Base-by-base conservation (phyloP, 345 rosid genomes). In the Gossypium arboreum region DNA sequence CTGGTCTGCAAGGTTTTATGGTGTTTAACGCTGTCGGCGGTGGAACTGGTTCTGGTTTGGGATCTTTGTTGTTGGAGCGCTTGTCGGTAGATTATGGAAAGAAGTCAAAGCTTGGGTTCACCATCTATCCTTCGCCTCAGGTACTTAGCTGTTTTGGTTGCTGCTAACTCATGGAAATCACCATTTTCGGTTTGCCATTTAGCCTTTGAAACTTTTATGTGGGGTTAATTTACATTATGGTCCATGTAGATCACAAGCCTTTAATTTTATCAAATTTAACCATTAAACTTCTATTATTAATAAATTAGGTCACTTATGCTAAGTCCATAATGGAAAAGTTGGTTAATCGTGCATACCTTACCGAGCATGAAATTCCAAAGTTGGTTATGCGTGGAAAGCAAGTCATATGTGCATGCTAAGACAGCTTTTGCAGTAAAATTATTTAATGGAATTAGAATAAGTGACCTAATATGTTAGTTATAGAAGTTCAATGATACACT, bases 21-120 rank as follows among this genome's bases (percentile, higher is more conserved):
- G 63, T 59, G 63, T 59, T 59, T 59, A 59, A 59, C 25, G 63
- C 63, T 59, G 63, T 59, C 39, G 63, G 63, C 39, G 63, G 63
- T 24, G 63, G 63, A 12, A 59, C 63, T 2, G 63, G 63, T 12
- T 58, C 62, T 11, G 62, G 62, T 58, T 29, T 58, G 27, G 62
- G 62, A 3, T 58, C 62, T 58, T 58, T 57, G 62, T 58, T 58
- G 29, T 58, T 58, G 16, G 62, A 58, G 16, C 62, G 62, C 2
- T 58, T 58, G 62, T 58, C 62, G 0, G 62, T 58, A 22, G 62
- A 58, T 58, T 58, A 58, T 58, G 62, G 62, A 22, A 58, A 58
- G 29, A 58, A 58, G 17, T 58, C 62, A 10, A 58, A 58, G 7
- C 62, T 58, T 11, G 34, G 62, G 2, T 58, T 58, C 29, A 58